Percentiles rank a stretch among this genome's conserved stretches.
Evolutionary conservation across 1,139 yeast genomes (phyloP).

Genomic region (Lodderomyces parapsilosis): DNA sequence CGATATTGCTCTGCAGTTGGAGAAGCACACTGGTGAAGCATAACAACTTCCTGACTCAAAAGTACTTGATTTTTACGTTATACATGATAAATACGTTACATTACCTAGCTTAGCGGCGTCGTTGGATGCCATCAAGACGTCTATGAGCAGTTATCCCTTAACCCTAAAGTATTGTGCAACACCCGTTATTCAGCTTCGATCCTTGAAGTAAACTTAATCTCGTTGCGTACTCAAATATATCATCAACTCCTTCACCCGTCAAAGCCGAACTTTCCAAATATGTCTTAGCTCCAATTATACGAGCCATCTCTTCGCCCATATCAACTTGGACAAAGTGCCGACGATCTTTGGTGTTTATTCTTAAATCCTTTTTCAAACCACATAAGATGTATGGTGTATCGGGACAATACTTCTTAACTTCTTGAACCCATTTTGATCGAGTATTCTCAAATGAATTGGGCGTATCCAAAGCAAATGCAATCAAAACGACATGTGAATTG

Average conservation of each 20-base stretch:
- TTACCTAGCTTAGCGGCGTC: no score
- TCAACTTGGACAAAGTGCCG: conserved; percentile 47
- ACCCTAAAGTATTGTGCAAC: conserved; percentile 40
- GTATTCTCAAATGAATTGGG: conserved; percentile 73
- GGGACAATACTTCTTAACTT: conserved; percentile 67
- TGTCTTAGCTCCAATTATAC: conserved; percentile 64
- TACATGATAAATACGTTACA: not conserved
- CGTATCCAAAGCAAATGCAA: conserved; percentile 69
- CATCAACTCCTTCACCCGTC: conserved; percentile 82
- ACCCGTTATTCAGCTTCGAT: conserved; percentile 23
- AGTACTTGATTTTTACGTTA: not conserved
- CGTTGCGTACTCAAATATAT: conserved; percentile 74
- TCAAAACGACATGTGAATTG: conserved; percentile 70
- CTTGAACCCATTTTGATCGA: conserved; percentile 69
- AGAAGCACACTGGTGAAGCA: no score
- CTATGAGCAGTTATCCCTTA: conserved; percentile 5
- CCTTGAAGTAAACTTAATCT: conserved; percentile 56
- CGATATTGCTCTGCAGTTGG: no score
- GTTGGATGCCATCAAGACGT: not conserved
- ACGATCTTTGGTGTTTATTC: conserved; percentile 26
- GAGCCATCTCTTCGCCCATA: conserved; percentile 60
- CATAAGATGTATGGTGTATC: conserved; percentile 63
- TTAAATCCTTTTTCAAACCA: conserved; percentile 69
- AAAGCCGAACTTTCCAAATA: conserved; percentile 75
- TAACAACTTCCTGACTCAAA: no score